Conservation (phyloP, 306 rosid species). For the Pachyrhizus erosus region DNA sequence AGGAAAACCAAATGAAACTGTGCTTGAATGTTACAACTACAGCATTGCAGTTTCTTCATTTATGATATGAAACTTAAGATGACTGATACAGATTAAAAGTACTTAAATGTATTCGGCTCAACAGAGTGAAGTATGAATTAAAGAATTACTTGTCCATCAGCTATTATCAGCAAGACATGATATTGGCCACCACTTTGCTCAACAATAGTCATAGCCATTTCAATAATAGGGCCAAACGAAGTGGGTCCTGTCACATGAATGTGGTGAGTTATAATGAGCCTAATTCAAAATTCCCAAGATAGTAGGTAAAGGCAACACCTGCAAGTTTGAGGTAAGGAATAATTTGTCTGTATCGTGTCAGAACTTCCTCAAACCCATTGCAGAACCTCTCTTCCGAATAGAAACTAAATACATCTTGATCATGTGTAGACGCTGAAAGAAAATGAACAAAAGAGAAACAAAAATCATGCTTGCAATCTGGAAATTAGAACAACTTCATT, state of each 20-base stretch:
- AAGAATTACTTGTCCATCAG: slow-evolving; percentile 80
- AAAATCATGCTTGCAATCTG: slow-evolving; percentile 18
- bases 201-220: slow-evolving; percentile 80
- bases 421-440: slow-evolving; percentile 73
- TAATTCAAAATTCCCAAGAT: not conserved
- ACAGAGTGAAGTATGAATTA: slow-evolving; percentile 19
- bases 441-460: slow-evolving; percentile 13
- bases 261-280: not conserved
- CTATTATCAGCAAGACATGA: slow-evolving; percentile 84
- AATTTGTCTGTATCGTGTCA: slow-evolving; percentile 68
- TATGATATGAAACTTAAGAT: slow-evolving; percentile 22
- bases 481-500: slow-evolving; percentile 18
- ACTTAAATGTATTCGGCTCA: slow-evolving; percentile 1
- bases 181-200: slow-evolving; percentile 86
- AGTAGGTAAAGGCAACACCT: slow-evolving; percentile 49
- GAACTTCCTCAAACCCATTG: slow-evolving; percentile 80
- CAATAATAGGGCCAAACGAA: slow-evolving; percentile 85
- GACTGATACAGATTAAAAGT: slow-evolving; percentile 10
- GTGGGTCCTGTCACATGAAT: slow-evolving; percentile 69
- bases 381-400: slow-evolving; percentile 59
- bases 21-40: not conserved
- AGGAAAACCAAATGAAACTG: slow-evolving; percentile 26
- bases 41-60: slow-evolving; percentile 29
- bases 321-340: slow-evolving; percentile 74
- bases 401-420: slow-evolving; percentile 77